phyloP scores from a whole-genome alignment of 176 grass and related monocot species.

The Otatea glauca region DNA sequence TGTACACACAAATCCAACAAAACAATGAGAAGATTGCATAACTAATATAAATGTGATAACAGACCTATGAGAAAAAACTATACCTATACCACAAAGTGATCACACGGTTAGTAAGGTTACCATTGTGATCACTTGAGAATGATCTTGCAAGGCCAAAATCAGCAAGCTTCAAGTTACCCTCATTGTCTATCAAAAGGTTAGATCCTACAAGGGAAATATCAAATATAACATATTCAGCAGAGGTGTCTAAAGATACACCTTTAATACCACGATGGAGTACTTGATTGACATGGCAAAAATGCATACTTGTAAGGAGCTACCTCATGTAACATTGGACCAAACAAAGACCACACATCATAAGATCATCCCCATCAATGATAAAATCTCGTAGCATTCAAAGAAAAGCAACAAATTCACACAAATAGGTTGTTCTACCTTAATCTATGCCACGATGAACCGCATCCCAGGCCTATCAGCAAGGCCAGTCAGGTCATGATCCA shows the following conservation, averaged over 20 bases:
- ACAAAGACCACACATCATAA: constrained; percentile 30
- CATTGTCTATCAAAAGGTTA: constrained; percentile 96
- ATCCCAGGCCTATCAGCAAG: constrained; percentile 80
- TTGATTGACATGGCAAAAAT: constrained; percentile 95
- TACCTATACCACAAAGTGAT: no score
- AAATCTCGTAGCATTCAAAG: constrained; percentile 10
- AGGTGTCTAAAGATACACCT: constrained; percentile 40
- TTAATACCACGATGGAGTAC: constrained; percentile 98
- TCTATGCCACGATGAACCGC: constrained; percentile 76
- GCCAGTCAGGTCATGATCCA: constrained; percentile 91
- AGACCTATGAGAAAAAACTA: no score
- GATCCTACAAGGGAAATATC: constrained; percentile 56
- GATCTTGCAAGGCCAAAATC: no score
- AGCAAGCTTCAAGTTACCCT: constrained; percentile 97
- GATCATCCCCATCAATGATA: constrained; percentile 12
- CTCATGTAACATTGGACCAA: constrained; percentile 72
- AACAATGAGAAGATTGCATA: no score
- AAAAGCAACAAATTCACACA: constrained; percentile 5
- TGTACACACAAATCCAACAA: no score
- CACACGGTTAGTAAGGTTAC: no score
- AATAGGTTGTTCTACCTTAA: constrained; percentile 76
- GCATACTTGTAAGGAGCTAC: constrained; percentile 88
- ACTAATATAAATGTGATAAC: no score
- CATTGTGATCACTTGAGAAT: no score
- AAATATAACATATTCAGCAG: neutral